Percentiles rank a stretch among this genome's conserved stretches.
Evolutionary conservation across 495 filamentous ascomycete species (phyloP).

Genomic region (Penicillium silybi): DNA sequence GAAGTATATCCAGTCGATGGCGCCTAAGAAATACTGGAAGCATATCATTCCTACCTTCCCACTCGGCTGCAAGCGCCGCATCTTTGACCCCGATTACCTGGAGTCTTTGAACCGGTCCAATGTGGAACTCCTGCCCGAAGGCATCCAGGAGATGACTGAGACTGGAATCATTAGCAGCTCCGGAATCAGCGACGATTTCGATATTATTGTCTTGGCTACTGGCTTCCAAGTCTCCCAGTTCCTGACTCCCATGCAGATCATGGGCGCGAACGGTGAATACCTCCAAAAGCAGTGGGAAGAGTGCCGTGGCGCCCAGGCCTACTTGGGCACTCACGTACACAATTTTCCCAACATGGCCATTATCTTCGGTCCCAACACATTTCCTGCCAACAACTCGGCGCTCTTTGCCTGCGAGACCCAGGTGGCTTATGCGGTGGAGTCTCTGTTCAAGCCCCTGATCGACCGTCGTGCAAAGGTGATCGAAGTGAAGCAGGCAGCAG

Average conservation of each 20-base stretch:
- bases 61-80: slow-evolving; percentile 52
- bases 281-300: slow-evolving; percentile 46
- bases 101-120: slow-evolving; percentile 40
- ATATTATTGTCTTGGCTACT: slow-evolving; percentile 50
- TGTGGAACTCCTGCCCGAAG: slow-evolving; percentile 46
- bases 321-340: slow-evolving; percentile 53
- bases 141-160: slow-evolving; percentile 37
- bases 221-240: slow-evolving; percentile 41
- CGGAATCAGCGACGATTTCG: slow-evolving; percentile 42
- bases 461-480: not conserved
- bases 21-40: slow-evolving; percentile 53
- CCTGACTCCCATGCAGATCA: slow-evolving; percentile 36
- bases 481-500: not conserved
- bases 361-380: slow-evolving; percentile 56
- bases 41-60: slow-evolving; percentile 53
- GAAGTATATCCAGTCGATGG: slow-evolving; percentile 38
- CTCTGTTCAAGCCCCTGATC: not conserved
- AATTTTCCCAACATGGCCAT: slow-evolving; percentile 61
- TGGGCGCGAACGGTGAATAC: slow-evolving; percentile 40
- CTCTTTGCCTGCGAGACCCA: not conserved
- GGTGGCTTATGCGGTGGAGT: not conserved
- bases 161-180: slow-evolving; percentile 26
- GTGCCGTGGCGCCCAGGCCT: slow-evolving; percentile 51
- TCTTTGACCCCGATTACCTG: slow-evolving; percentile 51
- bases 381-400: not conserved